Evolutionary conservation across 805 yeast genomes (phyloP).

Genomic region (Candida pseudofarinosa): DNA sequence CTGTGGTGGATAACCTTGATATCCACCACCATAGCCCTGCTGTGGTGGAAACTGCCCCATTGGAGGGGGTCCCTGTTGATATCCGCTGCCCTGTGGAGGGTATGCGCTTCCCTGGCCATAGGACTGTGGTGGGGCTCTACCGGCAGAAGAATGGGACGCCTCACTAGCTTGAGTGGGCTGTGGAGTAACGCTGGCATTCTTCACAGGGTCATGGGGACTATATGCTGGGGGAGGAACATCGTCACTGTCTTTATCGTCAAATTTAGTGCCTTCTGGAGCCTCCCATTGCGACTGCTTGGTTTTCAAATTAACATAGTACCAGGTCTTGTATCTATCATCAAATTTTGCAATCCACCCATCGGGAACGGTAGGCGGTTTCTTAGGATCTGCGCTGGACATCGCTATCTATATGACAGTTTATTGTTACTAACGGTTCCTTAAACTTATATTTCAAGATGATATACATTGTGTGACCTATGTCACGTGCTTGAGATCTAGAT

Average conservation of each 20-base stretch:
- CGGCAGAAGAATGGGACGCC: conserved; percentile 3
- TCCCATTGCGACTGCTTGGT: conserved; percentile 90
- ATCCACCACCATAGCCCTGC: conserved; percentile 21
- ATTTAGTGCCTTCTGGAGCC: conserved; percentile 53
- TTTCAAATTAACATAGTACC: conserved; percentile 74
- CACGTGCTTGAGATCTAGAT: too few relatives aligned
- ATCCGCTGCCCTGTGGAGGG: too few relatives aligned
- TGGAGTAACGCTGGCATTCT: conserved; percentile 2
- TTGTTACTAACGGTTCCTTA: too few relatives aligned
- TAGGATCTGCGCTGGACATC: conserved; percentile 13
- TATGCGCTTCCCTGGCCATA: conserved; percentile 10
- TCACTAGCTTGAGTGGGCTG: conserved; percentile 6
- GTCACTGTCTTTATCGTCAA: conserved; percentile 15
- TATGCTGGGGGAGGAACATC: conserved; percentile 44
- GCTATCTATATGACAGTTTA: too few relatives aligned
- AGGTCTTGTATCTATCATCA: conserved; percentile 65
- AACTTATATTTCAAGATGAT: too few relatives aligned
- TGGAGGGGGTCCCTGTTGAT: conserved; percentile 12
- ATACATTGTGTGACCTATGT: too few relatives aligned
- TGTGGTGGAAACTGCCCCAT: conserved; percentile 10
- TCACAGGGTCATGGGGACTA: conserved; percentile 14
- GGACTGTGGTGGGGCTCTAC: conserved; percentile 5
- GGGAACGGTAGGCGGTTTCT: conserved; percentile 52
- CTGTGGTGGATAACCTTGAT: conserved; percentile 24
- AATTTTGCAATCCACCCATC: conserved; percentile 71